These are phyloP conservation scores for Paragyromitra xinjiangensis DNA, from an alignment of 495 filamentous ascomycete genomes.

Conservation along the genomic window DNA sequence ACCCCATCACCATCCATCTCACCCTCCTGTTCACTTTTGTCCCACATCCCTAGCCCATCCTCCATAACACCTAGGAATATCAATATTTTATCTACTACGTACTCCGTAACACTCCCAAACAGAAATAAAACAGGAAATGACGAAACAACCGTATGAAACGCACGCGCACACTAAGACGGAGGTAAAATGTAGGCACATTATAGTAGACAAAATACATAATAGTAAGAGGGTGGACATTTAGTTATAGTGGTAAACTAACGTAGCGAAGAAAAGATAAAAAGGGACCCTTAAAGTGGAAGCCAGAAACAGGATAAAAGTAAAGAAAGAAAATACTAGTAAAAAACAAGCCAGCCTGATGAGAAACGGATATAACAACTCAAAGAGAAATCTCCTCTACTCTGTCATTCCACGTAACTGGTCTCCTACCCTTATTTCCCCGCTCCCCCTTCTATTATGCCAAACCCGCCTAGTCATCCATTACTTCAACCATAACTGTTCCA, in stretches of 20 bases:
- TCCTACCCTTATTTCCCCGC: not conserved
- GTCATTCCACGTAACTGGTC: not conserved
- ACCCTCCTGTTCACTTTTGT: no score
- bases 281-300: not conserved
- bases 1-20: no score
- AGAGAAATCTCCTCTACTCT: conserved; percentile 19
- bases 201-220: conserved; percentile 2
- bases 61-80: not conserved
- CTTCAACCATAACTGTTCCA: conserved; percentile 89
- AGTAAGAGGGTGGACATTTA: conserved; percentile 2
- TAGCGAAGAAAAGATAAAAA: conserved; percentile 1
- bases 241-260: conserved; percentile 9
- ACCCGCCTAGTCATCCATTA: conserved; percentile 47
- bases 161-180: not conserved
- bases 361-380: conserved; percentile 31
- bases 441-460: not conserved
- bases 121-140: not conserved
- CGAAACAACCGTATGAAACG: not conserved
- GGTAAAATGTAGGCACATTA: not conserved
- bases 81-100: not conserved
- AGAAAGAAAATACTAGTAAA: conserved; percentile 1
- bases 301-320: not conserved
- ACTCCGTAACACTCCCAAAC: not conserved
- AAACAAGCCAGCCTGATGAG: conserved; percentile 17
- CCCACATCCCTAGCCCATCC: not conserved